Percentiles rank a stretch among this genome's conserved stretches.
These are phyloP conservation scores for Solanum sparsipilum DNA, from an alignment of 257 asterid species.

Conservation along the genomic window DNA sequence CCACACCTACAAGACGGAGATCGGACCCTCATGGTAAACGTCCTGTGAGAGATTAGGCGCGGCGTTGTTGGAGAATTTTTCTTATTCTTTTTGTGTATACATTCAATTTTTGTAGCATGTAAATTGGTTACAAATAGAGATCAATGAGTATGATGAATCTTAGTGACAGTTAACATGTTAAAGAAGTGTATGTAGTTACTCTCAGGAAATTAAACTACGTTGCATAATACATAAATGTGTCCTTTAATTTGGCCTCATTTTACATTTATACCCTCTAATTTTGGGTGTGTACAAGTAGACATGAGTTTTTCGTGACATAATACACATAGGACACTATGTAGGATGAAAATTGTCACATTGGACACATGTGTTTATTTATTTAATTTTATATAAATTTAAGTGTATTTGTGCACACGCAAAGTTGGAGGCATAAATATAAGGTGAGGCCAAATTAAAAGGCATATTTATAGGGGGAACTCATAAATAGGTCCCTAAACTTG, in stretches of 20 bases:
- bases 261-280: no score
- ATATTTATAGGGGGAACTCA: no score
- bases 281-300: fast-evolving
- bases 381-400: no score
- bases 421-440: no score
- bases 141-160: not conserved
- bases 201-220: not conserved
- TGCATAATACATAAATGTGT: not conserved
- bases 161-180: not conserved
- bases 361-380: no score
- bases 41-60: conserved; percentile 28
- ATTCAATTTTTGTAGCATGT: not conserved
- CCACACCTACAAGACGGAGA: conserved; percentile 12
- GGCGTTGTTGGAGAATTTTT: conserved; percentile 5
- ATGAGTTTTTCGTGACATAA: not conserved
- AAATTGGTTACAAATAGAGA: not conserved
- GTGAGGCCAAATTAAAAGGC: no score
- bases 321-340: not conserved
- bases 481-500: no score
- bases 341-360: not conserved
- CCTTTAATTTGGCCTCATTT: no score
- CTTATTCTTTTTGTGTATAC: not conserved
- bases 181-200: not conserved
- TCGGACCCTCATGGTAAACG: conserved; percentile 45
- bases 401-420: fast-evolving